Evolutionary conservation across 345 rosid species (phyloP).

Genomic region (Carallia pectinifolia): DNA sequence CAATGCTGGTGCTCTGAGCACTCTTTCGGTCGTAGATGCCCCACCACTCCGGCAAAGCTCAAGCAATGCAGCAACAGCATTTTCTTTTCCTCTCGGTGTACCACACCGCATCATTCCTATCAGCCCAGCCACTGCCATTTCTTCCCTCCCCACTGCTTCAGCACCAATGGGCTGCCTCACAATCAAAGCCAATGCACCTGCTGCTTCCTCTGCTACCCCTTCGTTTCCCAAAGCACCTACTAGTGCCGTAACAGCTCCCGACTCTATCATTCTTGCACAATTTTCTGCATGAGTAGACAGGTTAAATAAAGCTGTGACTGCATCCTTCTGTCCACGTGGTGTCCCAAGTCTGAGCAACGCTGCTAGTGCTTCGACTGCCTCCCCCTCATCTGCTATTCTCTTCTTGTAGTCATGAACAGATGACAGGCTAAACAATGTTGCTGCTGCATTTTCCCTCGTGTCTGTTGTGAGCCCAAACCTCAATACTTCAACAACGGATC

Average conservation of each 20-base stretch:
- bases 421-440: slow-evolving; percentile 86
- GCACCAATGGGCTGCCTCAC: slow-evolving; percentile 81
- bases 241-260: slow-evolving; percentile 70
- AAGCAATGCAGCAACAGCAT: slow-evolving; percentile 88
- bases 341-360: slow-evolving; percentile 69
- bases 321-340: slow-evolving; percentile 88
- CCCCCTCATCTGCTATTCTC: slow-evolving; percentile 62
- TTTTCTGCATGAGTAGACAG: slow-evolving; percentile 81
- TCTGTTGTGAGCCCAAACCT: slow-evolving; percentile 72
- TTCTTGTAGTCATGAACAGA: slow-evolving; percentile 91
- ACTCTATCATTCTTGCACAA: slow-evolving; percentile 71
- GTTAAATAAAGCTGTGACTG: slow-evolving; percentile 85
- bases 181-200: slow-evolving; percentile 80
- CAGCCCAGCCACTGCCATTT: slow-evolving; percentile 60
- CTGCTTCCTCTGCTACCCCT: slow-evolving; percentile 90
- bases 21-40: slow-evolving; percentile 61
- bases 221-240: slow-evolving; percentile 68
- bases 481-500: slow-evolving; percentile 66
- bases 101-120: slow-evolving; percentile 86
- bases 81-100: slow-evolving; percentile 91
- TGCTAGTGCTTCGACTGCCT: slow-evolving; percentile 74
- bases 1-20: slow-evolving; percentile 72
- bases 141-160: slow-evolving; percentile 74
- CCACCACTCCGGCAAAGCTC: slow-evolving; percentile 89
- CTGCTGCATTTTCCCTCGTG: slow-evolving; percentile 93